These are phyloP conservation scores for Lactarius sanguifluus DNA, from an alignment of 768 basidiomycete genomes.

Conservation along the genomic window DNA sequence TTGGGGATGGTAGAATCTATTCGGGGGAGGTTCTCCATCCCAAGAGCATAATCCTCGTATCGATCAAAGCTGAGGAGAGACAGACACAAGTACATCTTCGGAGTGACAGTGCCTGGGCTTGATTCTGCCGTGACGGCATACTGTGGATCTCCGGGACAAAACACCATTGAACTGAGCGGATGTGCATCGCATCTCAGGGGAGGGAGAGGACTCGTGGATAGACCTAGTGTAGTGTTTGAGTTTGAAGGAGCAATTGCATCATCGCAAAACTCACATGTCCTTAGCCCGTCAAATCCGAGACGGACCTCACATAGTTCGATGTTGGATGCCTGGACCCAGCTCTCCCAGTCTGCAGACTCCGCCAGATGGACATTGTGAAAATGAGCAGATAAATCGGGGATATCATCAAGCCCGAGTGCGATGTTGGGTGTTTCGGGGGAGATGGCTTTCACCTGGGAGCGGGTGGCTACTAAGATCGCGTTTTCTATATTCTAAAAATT, in stretches of 20 bases:
- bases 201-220: slow-evolving; percentile 23
- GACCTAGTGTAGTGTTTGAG: slow-evolving; percentile 11
- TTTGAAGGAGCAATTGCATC: not conserved
- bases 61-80: slow-evolving; percentile 26
- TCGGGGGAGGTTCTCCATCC: slow-evolving; percentile 4
- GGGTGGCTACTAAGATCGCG: slow-evolving; percentile 29
- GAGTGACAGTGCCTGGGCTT: not conserved
- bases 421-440: slow-evolving; percentile 13
- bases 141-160: slow-evolving; percentile 22
- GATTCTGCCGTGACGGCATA: slow-evolving; percentile 3
- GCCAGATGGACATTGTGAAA: slow-evolving; percentile 17
- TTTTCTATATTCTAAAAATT: slow-evolving; percentile 20
- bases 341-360: slow-evolving; percentile 27
- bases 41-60: slow-evolving; percentile 14
- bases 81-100: slow-evolving; percentile 27
- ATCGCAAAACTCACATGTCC: slow-evolving; percentile 18
- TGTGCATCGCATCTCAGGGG: slow-evolving; percentile 19
- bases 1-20: slow-evolving; percentile 40
- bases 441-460: slow-evolving; percentile 17
- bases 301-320: slow-evolving; percentile 29
- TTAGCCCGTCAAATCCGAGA: slow-evolving; percentile 19
- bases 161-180: slow-evolving; percentile 22
- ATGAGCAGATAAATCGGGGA: slow-evolving; percentile 13
- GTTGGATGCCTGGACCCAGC: slow-evolving; percentile 26
- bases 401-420: slow-evolving; percentile 19